phyloP scores from a whole-genome alignment of 1,284 basidiomycete species.

The Abortiporus biennis region DNA sequence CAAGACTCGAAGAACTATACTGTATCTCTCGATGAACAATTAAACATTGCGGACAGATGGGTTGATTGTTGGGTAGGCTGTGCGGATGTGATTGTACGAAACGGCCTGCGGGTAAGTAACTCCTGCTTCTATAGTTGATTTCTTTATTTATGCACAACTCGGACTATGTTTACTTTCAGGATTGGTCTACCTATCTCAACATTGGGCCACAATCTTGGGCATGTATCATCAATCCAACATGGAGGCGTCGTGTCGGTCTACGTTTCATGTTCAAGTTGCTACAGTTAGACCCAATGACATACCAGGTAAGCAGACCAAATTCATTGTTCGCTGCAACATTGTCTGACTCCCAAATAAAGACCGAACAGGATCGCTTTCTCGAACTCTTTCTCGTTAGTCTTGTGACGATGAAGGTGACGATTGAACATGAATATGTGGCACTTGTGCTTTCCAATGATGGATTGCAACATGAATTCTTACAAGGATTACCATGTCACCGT shows the following conservation, averaged over 20 bases:
- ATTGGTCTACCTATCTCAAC: constrained; percentile 61
- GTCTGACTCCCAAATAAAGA: constrained; percentile 27
- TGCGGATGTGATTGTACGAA: constrained; percentile 59
- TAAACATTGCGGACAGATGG: constrained; percentile 43
- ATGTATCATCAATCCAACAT: constrained; percentile 46
- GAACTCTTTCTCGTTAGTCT: constrained; percentile 52
- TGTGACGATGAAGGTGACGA: constrained; percentile 41
- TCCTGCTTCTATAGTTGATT: neutral
- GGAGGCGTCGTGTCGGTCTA: constrained; percentile 59
- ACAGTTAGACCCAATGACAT: constrained; percentile 57
- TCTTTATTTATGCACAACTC: neutral
- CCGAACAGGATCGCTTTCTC: constrained; percentile 47
- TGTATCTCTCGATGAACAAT: constrained; percentile 23
- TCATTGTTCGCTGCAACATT: neutral
- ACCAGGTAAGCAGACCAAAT: constrained; percentile 38
- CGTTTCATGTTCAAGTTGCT: constrained; percentile 67
- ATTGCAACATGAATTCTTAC: constrained; percentile 46
- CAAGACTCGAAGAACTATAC: constrained; percentile 21
- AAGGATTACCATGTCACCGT: constrained; percentile 19
- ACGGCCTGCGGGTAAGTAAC: constrained; percentile 45
- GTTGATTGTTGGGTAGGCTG: constrained; percentile 80
- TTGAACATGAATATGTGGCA: constrained; percentile 58
- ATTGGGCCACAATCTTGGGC: constrained; percentile 57
- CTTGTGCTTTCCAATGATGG: constrained; percentile 47
- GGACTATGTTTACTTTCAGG: constrained; percentile 28